These are phyloP conservation scores for Lophiostoma macrostomum DNA, from an alignment of 495 filamentous ascomycete species.

Conservation along the genomic window DNA sequence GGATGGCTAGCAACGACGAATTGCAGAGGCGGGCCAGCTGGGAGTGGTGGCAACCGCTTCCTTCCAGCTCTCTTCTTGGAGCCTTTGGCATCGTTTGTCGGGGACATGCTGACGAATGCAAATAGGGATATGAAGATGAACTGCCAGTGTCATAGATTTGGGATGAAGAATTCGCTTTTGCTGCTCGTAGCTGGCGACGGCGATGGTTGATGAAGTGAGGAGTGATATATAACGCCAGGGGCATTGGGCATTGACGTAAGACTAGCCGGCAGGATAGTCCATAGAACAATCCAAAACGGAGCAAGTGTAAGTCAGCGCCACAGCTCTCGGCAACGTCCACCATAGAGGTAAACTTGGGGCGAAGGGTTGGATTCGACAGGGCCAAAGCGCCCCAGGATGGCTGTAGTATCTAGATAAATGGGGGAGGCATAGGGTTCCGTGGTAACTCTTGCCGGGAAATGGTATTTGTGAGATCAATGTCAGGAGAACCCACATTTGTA, in stretches of 20 bases:
- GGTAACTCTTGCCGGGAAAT: too few relatives aligned
- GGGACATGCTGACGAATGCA: constrained; percentile 1
- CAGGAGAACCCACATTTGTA: too few relatives aligned
- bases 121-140: not conserved
- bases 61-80: constrained; percentile 24
- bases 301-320: too few relatives aligned
- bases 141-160: not conserved
- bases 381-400: too few relatives aligned
- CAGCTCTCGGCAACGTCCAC: too few relatives aligned
- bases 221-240: constrained; percentile 2
- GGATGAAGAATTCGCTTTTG: not conserved
- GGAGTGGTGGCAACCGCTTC: constrained; percentile 24
- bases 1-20: constrained; percentile 30
- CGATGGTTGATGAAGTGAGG: not conserved
- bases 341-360: too few relatives aligned
- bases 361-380: too few relatives aligned
- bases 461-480: too few relatives aligned
- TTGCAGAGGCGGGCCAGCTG: constrained; percentile 23
- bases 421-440: too few relatives aligned
- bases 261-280: too few relatives aligned
- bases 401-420: too few relatives aligned
- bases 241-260: not conserved
- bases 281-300: too few relatives aligned
- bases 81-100: constrained; percentile 15
- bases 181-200: not conserved